Percentiles rank a stretch among this genome's conserved stretches.
Evolutionary conservation across 192 early-diverging fungal species (phyloP).

Genomic region (Spizellomyces sp.): DNA sequence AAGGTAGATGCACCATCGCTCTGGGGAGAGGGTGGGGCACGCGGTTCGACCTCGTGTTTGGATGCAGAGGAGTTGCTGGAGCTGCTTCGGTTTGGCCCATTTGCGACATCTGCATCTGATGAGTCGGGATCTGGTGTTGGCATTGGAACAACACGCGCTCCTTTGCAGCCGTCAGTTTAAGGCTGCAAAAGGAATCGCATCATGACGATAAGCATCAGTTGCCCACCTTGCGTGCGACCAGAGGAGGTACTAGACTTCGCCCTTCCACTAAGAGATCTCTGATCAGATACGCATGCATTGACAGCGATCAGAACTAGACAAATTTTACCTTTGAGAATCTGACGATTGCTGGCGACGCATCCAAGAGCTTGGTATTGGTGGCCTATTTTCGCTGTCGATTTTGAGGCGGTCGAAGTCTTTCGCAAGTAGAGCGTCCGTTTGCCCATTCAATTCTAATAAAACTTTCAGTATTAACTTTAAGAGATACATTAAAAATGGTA

Average conservation of each 20-base stretch:
- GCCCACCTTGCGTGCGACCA: no score
- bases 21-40: background rate
- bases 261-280: no score
- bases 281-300: no score
- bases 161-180: no score
- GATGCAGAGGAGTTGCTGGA: background rate
- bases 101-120: background rate
- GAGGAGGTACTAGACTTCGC: no score
- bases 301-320: no score
- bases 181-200: no score
- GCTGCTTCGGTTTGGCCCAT: background rate
- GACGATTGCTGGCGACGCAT: constrained; percentile 11
- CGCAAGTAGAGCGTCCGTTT: background rate
- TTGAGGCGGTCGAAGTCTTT: constrained; percentile 14
- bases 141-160: background rate
- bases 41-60: background rate
- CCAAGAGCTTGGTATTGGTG: constrained; percentile 29
- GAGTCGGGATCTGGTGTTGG: constrained; percentile 21
- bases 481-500: no score
- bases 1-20: no score
- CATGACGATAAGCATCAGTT: no score
- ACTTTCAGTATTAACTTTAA: no score
- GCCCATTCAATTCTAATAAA: no score
- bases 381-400: constrained; percentile 21
- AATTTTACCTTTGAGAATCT: background rate